Conservation (phyloP, 2,329 filamentous ascomycete genomes). For the Claviceps humidiphila region DNA sequence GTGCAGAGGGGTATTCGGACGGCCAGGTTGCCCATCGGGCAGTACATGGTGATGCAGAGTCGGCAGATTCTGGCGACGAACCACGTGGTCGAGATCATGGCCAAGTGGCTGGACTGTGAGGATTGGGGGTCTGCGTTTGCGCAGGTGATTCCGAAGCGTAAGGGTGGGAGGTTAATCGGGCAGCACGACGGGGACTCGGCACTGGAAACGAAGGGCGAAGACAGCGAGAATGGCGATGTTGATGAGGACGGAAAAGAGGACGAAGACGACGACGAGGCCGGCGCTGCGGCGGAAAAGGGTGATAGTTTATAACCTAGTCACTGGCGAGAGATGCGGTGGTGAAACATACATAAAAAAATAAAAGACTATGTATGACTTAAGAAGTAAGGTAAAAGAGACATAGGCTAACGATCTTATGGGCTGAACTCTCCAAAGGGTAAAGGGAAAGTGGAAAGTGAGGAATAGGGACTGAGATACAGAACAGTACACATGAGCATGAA, state of each 20-base stretch:
- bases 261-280: neutral
- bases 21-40: constrained; percentile 84
- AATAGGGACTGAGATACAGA: no score
- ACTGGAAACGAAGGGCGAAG: constrained; percentile 12
- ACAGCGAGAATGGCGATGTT: constrained; percentile 17
- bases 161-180: constrained; percentile 58
- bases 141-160: constrained; percentile 78
- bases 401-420: no score
- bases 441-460: no score
- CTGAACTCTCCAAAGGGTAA: no score
- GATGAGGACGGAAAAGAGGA: constrained; percentile 3
- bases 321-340: neutral
- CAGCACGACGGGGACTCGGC: constrained; percentile 12
- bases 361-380: neutral
- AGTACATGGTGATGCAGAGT: constrained; percentile 84
- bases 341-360: neutral
- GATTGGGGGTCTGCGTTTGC: constrained; percentile 89
- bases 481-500: no score
- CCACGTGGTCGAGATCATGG: constrained; percentile 93
- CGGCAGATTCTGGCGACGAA: constrained; percentile 83
- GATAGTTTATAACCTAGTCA: neutral
- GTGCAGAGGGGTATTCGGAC: constrained; percentile 65
- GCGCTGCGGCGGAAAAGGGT: neutral
- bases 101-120: constrained; percentile 77
- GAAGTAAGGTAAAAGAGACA: no score